phyloP scores from a whole-genome alignment of 2,329 filamentous ascomycete species.

The Alternaria consortialis region DNA sequence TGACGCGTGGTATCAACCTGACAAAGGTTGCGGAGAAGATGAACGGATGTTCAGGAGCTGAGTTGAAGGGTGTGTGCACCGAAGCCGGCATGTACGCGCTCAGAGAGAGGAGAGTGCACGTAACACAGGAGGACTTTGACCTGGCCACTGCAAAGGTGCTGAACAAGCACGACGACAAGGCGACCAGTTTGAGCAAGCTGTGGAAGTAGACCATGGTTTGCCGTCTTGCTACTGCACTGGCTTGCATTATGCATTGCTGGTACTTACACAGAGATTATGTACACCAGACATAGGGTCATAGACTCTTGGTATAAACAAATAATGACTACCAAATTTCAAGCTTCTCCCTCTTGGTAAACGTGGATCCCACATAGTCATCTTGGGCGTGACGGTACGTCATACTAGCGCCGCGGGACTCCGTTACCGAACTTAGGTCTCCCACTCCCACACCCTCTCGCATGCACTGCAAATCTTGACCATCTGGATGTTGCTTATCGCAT shows the following conservation, averaged over 20 bases:
- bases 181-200: slow-evolving; percentile 86
- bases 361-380: background rate
- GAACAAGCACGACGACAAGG: slow-evolving; percentile 99
- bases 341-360: background rate
- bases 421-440: background rate
- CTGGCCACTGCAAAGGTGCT: slow-evolving; percentile 98
- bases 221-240: background rate
- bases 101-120: slow-evolving; percentile 93
- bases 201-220: slow-evolving; percentile 68
- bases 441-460: background rate
- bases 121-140: slow-evolving; percentile 99
- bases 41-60: slow-evolving; percentile 97
- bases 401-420: slow-evolving; percentile 4
- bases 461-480: slow-evolving; percentile 6
- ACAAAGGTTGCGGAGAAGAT: slow-evolving; percentile 99
- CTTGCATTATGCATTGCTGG: slow-evolving; percentile 5
- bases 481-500: background rate
- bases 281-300: slow-evolving; percentile 26
- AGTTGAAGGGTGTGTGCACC: slow-evolving; percentile 98
- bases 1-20: slow-evolving; percentile 96
- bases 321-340: slow-evolving; percentile 13
- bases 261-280: slow-evolving; percentile 18
- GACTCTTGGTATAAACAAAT: slow-evolving; percentile 19
- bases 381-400: slow-evolving; percentile 20
- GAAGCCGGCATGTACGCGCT: slow-evolving; percentile 99